Conservation (phyloP, 495 filamentous ascomycete species). For the Hypoxylon rickii region DNA sequence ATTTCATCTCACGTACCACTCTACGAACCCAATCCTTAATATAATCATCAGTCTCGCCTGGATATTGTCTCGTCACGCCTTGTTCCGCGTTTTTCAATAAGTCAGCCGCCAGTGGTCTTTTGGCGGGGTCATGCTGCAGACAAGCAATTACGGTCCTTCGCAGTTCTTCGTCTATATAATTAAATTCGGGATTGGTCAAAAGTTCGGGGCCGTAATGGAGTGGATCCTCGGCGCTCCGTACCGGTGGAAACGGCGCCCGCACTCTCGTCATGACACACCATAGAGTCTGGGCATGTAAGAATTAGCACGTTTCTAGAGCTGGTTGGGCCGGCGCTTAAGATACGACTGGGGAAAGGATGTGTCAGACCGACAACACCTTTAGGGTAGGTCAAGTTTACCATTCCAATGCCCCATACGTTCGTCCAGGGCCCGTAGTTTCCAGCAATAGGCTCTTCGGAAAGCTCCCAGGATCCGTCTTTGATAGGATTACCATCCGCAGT, state of each 20-base stretch:
- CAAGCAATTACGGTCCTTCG: slow-evolving; percentile 10
- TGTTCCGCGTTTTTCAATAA: slow-evolving; percentile 3
- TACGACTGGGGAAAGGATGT: too few species aligned
- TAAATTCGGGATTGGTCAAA: slow-evolving; percentile 3
- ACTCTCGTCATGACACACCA: slow-evolving; percentile 26
- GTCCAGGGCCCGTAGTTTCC: slow-evolving; percentile 25
- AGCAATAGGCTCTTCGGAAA: slow-evolving; percentile 3
- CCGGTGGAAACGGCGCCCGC: neutral
- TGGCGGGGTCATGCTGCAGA: slow-evolving; percentile 17
- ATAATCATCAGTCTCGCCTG: neutral
- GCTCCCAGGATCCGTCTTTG: too few species aligned
- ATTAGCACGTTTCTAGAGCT: too few species aligned
- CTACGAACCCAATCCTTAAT: slow-evolving; percentile 14
- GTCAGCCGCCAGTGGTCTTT: neutral
- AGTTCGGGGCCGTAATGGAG: slow-evolving; percentile 1
- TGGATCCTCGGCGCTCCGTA: neutral
- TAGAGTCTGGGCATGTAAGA: slow-evolving; percentile 8
- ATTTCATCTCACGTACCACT: slow-evolving; percentile 2
- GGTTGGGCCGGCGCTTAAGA: too few species aligned
- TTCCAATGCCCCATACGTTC: slow-evolving; percentile 30
- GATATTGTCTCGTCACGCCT: neutral
- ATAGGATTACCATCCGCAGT: too few species aligned
- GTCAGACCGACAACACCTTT: too few species aligned
- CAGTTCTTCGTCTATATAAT: slow-evolving; percentile 8
- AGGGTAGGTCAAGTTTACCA: too few species aligned